Evolutionary conservation across 2,329 filamentous ascomycete genomes (phyloP), one percentile per base, ranked within the genome.

Genomic region (Claviceps sp.): DNA sequence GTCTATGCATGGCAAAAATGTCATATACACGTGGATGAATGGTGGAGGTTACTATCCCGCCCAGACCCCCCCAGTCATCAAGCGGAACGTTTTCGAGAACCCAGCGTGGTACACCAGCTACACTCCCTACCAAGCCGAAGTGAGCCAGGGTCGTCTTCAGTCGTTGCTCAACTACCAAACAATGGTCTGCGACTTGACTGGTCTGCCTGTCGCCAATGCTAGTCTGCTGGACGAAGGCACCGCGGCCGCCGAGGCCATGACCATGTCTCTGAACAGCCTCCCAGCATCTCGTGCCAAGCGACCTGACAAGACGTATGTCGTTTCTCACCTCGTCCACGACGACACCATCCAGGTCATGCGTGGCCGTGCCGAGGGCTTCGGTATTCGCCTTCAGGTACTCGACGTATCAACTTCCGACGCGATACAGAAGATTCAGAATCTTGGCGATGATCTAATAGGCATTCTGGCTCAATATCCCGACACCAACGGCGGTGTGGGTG

Each of bases 61-160:
- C n/a, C 78, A 85, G 59, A 85, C 87, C 1, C 91, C 91, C 4
- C 80, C 88, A 52, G 90, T 96, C 53, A 95, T 97, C 66, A 88
- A 93, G 74, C 79, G 90, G 59, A 96, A 96, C 65, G 78, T 97
- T 4, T 73, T 97, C 54, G 89, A 97, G 74, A 91, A 86, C 66
- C 91, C 91, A 5, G 89, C 84, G 9, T 97, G 91, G 91, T 97
- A 97, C 68, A 97, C 91, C 42, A 95, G 89, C 71, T 96, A 97
- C 68, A 96, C 91, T 0, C 91, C 91, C 16, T 97, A 96, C 70
- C 91, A 97, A 72, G 86, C 91, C 2, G 91, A 97, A 71, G 95
- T 97, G 72, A 95, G 89, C 66, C 91, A 97, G 71, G 91, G 91
- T 38, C 83, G 91, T 52, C 71, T 97, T 56, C 88, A 96, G 74